phyloP scores from a whole-genome alignment of 1,139 yeast species.

The Candida pseudoviswanathii region DNA sequence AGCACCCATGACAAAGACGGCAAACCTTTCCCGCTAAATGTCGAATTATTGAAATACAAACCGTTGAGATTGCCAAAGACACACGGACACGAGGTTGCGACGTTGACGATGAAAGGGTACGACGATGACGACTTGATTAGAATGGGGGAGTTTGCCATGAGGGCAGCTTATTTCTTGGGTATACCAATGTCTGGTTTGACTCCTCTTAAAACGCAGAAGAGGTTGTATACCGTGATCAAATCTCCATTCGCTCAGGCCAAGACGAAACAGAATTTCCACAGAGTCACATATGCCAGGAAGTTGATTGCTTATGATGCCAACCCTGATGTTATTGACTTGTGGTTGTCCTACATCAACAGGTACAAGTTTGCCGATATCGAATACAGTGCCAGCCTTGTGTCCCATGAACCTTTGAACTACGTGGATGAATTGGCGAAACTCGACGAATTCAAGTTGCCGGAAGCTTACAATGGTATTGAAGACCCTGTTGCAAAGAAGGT shows the following conservation, averaged over 20 bases:
- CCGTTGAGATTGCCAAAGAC: constrained; percentile 72
- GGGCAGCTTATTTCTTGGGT: constrained; percentile 89
- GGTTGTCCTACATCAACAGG: constrained; percentile 78
- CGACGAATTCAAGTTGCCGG: constrained; percentile 36
- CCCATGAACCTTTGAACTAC: constrained; percentile 56
- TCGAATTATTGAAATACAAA: constrained; percentile 77
- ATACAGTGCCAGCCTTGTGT: constrained; percentile 70
- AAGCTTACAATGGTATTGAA: constrained; percentile 40
- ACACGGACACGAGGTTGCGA: constrained; percentile 74
- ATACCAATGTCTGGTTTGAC: constrained; percentile 66
- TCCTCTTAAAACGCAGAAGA: constrained; percentile 67
- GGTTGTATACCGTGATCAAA: constrained; percentile 88
- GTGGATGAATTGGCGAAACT: constrained; percentile 33
- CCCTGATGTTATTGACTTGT: constrained; percentile 80
- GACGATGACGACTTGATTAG: constrained; percentile 71
- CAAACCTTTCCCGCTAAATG: constrained; percentile 76
- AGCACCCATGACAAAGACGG: constrained; percentile 35
- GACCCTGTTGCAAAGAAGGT: constrained; percentile 76
- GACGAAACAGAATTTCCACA: constrained; percentile 90
- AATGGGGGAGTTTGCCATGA: constrained; percentile 80
- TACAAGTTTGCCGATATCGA: constrained; percentile 83
- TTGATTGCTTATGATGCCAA: constrained; percentile 82
- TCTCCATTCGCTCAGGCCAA: constrained; percentile 96
- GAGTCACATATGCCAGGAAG: constrained; percentile 77
- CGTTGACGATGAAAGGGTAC: constrained; percentile 71